Evolutionary conservation across 140 eudicot genomes (phyloP).

Genomic region (Senecio squalidus): DNA sequence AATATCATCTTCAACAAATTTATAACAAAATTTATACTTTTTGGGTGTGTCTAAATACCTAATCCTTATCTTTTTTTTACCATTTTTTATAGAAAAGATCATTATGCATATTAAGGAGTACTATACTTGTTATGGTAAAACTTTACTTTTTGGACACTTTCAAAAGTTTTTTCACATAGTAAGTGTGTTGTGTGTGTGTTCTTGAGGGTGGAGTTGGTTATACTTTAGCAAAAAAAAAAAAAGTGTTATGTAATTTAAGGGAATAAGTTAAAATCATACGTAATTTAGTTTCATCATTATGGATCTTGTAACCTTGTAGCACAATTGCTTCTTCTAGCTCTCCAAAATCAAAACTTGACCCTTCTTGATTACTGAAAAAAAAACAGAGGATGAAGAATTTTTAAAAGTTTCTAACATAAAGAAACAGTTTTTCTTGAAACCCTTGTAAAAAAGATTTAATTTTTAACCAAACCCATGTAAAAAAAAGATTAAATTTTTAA

Average conservation of each 20-base stretch:
- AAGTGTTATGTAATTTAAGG: slow-evolving; percentile 7
- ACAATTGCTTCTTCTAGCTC: slow-evolving; percentile 92
- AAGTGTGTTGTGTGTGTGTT: slow-evolving; percentile 17
- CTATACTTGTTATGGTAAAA: slow-evolving; percentile 38
- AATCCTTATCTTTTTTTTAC: slow-evolving; percentile 31
- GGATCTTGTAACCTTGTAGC: slow-evolving; percentile 74
- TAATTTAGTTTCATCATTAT: slow-evolving; percentile 60
- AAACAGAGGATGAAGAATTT: slow-evolving; percentile 19
- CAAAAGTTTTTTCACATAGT: slow-evolving; percentile 33
- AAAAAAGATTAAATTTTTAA: too few relatives aligned
- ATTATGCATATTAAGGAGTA: slow-evolving; percentile 36
- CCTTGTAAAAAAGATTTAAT: slow-evolving; percentile 11
- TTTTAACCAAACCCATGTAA: background rate
- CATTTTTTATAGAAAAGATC: slow-evolving; percentile 23
- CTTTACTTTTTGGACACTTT: slow-evolving; percentile 36
- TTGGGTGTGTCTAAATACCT: slow-evolving; percentile 31
- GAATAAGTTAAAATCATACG: slow-evolving; percentile 35
- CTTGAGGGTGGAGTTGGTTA: slow-evolving; percentile 31
- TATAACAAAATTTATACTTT: slow-evolving; percentile 13
- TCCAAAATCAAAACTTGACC: slow-evolving; percentile 77
- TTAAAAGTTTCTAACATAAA: background rate
- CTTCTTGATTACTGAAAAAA: slow-evolving; percentile 65
- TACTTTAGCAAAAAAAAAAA: slow-evolving; percentile 32
- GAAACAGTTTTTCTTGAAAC: slow-evolving; percentile 3
- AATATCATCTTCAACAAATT: slow-evolving; percentile 37